Conservation (phyloP, 1,284 basidiomycete species). For the Irpex sp. region DNA sequence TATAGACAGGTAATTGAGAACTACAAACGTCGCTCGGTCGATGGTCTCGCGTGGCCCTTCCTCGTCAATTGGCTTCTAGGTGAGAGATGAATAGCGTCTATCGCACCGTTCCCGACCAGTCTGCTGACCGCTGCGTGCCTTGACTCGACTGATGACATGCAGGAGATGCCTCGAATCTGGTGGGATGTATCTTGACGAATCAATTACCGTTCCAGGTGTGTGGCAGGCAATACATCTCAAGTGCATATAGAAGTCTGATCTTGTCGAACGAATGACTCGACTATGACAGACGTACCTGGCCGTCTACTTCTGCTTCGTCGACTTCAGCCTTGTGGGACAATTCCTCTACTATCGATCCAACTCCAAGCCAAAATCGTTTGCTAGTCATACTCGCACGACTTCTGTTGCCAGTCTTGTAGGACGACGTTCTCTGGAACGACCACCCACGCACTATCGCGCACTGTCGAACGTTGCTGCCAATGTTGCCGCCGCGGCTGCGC, state of each 20-base stretch:
- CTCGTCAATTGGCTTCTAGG: slow-evolving; percentile 87
- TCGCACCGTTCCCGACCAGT: background rate
- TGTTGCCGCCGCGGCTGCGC: slow-evolving; percentile 59
- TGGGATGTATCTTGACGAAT: slow-evolving; percentile 85
- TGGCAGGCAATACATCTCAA: slow-evolving; percentile 1
- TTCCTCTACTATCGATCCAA: slow-evolving; percentile 65
- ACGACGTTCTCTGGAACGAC: slow-evolving; percentile 43
- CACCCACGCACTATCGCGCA: slow-evolving; percentile 57
- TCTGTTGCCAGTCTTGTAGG: slow-evolving; percentile 37
- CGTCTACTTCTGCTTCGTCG: slow-evolving; percentile 80
- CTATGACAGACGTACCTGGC: slow-evolving; percentile 75
- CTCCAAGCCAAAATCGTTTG: slow-evolving; percentile 28
- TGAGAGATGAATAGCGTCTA: slow-evolving; percentile 30
- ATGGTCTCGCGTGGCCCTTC: slow-evolving; percentile 86
- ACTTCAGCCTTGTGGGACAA: slow-evolving; percentile 68
- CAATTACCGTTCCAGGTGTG: slow-evolving; percentile 92
- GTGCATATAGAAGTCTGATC: slow-evolving; percentile 5
- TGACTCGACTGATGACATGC: background rate
- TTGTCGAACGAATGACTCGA: slow-evolving; percentile 6
- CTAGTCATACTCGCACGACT: slow-evolving; percentile 37
- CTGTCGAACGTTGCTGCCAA: slow-evolving; percentile 62
- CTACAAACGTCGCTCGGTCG: slow-evolving; percentile 65
- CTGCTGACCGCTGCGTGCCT: slow-evolving; percentile 2
- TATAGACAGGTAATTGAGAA: slow-evolving; percentile 80
- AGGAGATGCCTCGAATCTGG: slow-evolving; percentile 88